Evolutionary conservation across 768 basidiomycete species (phyloP).

Genomic region (Kwoniella shandongensis): DNA sequence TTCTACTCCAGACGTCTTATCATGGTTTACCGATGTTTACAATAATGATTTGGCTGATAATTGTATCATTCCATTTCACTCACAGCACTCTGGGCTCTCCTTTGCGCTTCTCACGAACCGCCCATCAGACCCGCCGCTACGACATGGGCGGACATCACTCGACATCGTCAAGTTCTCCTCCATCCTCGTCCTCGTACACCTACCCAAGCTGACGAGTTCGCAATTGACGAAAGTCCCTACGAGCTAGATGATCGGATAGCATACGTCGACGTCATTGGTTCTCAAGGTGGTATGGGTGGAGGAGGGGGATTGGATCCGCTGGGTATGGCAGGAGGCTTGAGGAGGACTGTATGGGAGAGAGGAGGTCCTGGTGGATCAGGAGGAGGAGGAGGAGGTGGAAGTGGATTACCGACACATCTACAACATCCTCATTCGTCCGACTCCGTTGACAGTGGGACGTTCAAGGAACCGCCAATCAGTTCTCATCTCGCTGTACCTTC

Average conservation of each 20-base stretch:
- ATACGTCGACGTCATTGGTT: slow-evolving; percentile 20
- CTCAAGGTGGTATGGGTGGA: slow-evolving; percentile 29
- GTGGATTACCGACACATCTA: slow-evolving; percentile 9
- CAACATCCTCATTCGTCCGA: neutral
- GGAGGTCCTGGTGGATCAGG: neutral
- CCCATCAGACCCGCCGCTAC: slow-evolving; percentile 29
- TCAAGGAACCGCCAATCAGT: slow-evolving; percentile 20
- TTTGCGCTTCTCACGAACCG: slow-evolving; percentile 26
- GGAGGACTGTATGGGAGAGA: slow-evolving; percentile 39
- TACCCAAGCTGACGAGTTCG: slow-evolving; percentile 18
- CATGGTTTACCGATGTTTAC: neutral
- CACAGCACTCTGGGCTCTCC: slow-evolving; percentile 32
- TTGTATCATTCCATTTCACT: neutral
- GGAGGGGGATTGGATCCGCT: slow-evolving; percentile 28
- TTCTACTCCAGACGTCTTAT: neutral
- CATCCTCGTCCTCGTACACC: neutral
- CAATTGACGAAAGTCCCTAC: slow-evolving; percentile 16
- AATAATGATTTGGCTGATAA: neutral
- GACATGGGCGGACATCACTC: slow-evolving; percentile 35
- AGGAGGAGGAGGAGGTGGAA: no score
- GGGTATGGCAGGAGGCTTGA: slow-evolving; percentile 26
- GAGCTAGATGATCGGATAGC: slow-evolving; percentile 10
- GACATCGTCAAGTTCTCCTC: slow-evolving; percentile 26
- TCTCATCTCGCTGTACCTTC: slow-evolving; percentile 41
- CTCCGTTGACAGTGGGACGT: neutral